Percentiles rank a stretch among this genome's conserved stretches.
phyloP scores from a whole-genome alignment of 73 alveolate genomes.

The Urostyla sp. region DNA sequence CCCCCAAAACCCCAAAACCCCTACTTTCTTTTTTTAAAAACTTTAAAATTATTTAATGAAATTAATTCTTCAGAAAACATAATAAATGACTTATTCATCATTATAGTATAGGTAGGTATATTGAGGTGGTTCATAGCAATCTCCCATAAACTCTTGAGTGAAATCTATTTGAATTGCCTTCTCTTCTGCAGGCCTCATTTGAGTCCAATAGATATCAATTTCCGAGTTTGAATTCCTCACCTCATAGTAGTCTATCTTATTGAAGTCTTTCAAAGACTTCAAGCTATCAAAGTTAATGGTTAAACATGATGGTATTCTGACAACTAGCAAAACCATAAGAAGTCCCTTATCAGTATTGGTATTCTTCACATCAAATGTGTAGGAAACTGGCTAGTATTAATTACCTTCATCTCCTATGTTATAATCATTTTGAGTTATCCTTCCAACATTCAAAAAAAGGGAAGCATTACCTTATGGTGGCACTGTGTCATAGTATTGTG shows the following conservation, averaged over 20 bases:
- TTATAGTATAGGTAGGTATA: conserved; percentile 26
- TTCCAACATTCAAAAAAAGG: too few species aligned
- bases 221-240: conserved; percentile 58
- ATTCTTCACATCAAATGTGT: background rate
- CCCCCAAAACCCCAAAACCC: too few species aligned
- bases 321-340: conserved; percentile 56
- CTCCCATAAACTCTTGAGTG: conserved; percentile 3
- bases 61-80: too few species aligned
- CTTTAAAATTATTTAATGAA: too few species aligned
- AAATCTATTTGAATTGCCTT: background rate
- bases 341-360: background rate
- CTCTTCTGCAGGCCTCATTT: background rate
- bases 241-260: conserved; percentile 49
- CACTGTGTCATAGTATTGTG: too few species aligned
- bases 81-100: background rate
- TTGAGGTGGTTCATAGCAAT: background rate
- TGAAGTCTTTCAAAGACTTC: too few species aligned
- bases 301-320: conserved; percentile 54
- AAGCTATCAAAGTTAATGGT: too few species aligned
- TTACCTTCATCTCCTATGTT: too few species aligned
- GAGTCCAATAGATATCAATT: conserved; percentile 59
- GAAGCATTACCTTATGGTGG: too few species aligned
- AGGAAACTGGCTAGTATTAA: too few species aligned
- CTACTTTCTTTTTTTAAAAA: too few species aligned
- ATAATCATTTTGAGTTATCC: too few species aligned